Evolutionary conservation across 352 stramenopile genomes (phyloP).

Genomic region (Aphanomyces euteiches): DNA sequence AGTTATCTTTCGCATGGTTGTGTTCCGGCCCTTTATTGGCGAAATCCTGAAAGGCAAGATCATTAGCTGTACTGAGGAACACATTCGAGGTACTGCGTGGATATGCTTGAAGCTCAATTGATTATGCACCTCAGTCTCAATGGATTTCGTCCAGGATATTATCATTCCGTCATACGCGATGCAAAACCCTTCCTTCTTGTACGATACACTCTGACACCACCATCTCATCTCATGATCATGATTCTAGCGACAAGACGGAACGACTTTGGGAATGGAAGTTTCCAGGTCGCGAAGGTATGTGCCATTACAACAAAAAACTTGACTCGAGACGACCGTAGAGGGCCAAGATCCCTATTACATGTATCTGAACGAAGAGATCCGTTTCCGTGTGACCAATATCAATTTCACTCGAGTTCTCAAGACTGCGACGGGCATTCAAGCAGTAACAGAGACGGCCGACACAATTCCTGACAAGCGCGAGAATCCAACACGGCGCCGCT

Average conservation of each 20-base stretch:
- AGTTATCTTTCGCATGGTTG: constrained; percentile 88
- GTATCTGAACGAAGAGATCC: constrained; percentile 84
- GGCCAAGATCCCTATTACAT: constrained; percentile 54
- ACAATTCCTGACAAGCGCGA: constrained; percentile 67
- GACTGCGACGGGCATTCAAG: constrained; percentile 82
- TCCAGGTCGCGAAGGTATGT: constrained; percentile 63
- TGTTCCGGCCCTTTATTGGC: constrained; percentile 84
- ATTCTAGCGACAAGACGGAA: constrained; percentile 61
- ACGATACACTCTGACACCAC: constrained; percentile 18
- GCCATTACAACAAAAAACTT: background rate
- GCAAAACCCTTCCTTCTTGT: constrained; percentile 86
- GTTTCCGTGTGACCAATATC: constrained; percentile 84
- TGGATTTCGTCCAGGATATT: constrained; percentile 89
- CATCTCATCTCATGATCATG: too few relatives aligned
- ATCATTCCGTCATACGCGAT: constrained; percentile 86
- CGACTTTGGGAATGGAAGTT: constrained; percentile 86
- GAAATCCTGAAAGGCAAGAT: constrained; percentile 87
- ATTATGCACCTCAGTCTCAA: constrained; percentile 53
- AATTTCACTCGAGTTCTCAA: constrained; percentile 87
- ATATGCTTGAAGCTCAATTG: background rate
- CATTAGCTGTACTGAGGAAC: constrained; percentile 84
- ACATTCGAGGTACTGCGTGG: constrained; percentile 56
- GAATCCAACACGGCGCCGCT: constrained; percentile 62
- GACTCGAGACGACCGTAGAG: background rate
- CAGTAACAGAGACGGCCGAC: constrained; percentile 75